Base-by-base conservation (phyloP, 2,329 filamentous ascomycete genomes). In the Hansfordia pulvinata region DNA sequence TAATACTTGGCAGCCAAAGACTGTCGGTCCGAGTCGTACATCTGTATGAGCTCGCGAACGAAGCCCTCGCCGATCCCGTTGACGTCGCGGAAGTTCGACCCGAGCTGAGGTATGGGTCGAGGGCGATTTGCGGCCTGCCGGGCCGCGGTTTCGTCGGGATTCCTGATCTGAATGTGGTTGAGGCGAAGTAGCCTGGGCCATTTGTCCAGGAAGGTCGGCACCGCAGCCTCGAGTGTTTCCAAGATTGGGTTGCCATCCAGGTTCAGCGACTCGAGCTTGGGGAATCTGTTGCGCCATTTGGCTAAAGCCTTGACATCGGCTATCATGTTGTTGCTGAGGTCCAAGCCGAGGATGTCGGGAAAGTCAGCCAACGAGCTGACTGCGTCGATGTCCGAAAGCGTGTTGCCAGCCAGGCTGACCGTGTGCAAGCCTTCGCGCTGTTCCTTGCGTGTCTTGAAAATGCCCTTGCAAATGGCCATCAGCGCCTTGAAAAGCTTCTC, bases 401-500 rank as follows among this genome's bases (percentile, higher is more conserved):
- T 72, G 52, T 96, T 96, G 47, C 73, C 71, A 11, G 79, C 75
- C 9, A 98, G 66, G 19, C 77, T 82, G 41, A 96, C 76, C 44
- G 83, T 88, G 36, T 77, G 61, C 25, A 98, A 77, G 4, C 78
- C 77, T 24, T 85, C 76, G 26, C 74, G 69, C 49, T 86, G 86
- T 26, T 78, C 75, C 33, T 76, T 62, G 9, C 67, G 47, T 3
- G 68, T 76, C 38, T 77, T 75, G 57, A 93, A 93, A 11, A 78
- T 67, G 33, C 71, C 60, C 28, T 92, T 76, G 47, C 82, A 85
- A 24, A 94, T 75, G 32, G 72, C 74, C 81, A 96, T 93, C 34
- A 96, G 63, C 2, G 82, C 88, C 27, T 81, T 82, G 55, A 96
- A 94, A 35, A 93, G 81, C 50, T 94, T 98, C 35, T 79, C 69